Evolutionary conservation across 2,329 filamentous ascomycete genomes (phyloP), one percentile per base, ranked within the genome.

Genomic region (Xylariales sp.): DNA sequence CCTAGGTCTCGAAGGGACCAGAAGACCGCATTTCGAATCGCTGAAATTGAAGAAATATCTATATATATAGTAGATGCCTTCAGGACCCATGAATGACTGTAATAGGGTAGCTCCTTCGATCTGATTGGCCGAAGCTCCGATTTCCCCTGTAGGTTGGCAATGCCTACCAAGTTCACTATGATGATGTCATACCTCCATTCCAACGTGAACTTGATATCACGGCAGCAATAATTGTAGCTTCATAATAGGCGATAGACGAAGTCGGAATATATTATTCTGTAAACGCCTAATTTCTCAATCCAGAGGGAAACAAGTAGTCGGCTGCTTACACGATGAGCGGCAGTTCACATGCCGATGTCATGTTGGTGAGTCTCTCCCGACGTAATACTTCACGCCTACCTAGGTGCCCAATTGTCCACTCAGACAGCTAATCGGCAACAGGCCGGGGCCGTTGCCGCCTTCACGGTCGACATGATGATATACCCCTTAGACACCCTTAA

Each of bases 401-500:
- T 58, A 8, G 36, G 36, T 39, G 12, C 36, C 12, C 8, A 10
- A 39, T 10, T 10, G 5, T 39, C 34, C 28, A 53, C 23, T 23
- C 18, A 16, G 39, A 41, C 12, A 54, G 45, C 69, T 67, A 36
- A 70, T 41, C 12, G 7, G 39, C 16, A 30, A 52, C 66, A 96
- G 92, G 93, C 94, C 54, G 94, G 94, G 64, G 93, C 93, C 62
- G 86, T 92, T 62, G 94, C 94, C 70, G 94, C 93, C 32, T 93
- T 97, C 77, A 91, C 91, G 0, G 91, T 97, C 64, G 93, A 97
- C 78, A 83, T 97, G 56, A 83, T 97, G 16, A 88, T 97, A 43
- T 97, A 96, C 75, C 94, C 94, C 0, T 84, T 97, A 16, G 94
- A 97, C 78, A 97, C 94, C 0, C 84, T 97, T 75, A 97, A 97